Evolutionary conservation across 2,329 filamentous ascomycete species (phyloP).

Genomic region (Sarocladiaceae sp.): DNA sequence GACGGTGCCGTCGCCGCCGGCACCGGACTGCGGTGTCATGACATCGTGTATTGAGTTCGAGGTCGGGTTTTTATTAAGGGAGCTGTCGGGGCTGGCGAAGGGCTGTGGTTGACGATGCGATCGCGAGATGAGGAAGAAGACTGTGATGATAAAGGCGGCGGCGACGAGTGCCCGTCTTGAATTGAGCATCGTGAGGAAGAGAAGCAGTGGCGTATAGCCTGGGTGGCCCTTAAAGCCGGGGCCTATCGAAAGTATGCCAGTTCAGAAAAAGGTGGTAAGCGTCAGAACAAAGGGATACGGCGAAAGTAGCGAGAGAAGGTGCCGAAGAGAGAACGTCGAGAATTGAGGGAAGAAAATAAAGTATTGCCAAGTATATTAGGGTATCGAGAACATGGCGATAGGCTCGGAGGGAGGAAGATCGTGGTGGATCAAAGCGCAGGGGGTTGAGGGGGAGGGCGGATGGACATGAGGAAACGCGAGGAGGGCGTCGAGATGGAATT

Average conservation of each 20-base stretch:
- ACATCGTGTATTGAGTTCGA: constrained; percentile 9
- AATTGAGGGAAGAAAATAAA: constrained; percentile 5
- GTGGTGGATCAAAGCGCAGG: background rate
- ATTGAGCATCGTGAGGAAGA: constrained; percentile 62
- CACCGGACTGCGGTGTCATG: background rate
- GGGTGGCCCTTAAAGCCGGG: background rate
- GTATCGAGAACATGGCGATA: constrained; percentile 7
- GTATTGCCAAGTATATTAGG: background rate
- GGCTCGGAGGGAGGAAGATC: background rate
- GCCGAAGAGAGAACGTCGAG: background rate
- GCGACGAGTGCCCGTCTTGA: constrained; percentile 71
- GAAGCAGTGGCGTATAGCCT: background rate
- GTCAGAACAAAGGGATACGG: background rate
- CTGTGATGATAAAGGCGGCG: constrained; percentile 63
- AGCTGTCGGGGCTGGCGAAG: constrained; percentile 1
- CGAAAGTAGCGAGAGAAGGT: constrained; percentile 9
- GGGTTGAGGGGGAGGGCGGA: background rate
- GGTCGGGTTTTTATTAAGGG: background rate
- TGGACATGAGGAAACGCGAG: background rate
- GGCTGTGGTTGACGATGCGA: constrained; percentile 38
- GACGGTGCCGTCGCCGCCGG: constrained; percentile 1
- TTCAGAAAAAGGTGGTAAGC: background rate
- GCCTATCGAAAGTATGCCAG: background rate
- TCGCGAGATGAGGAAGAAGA: constrained; percentile 66
- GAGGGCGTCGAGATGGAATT: background rate